Conservation (phyloP, 768 basidiomycete genomes). For the Suillus discolor region DNA sequence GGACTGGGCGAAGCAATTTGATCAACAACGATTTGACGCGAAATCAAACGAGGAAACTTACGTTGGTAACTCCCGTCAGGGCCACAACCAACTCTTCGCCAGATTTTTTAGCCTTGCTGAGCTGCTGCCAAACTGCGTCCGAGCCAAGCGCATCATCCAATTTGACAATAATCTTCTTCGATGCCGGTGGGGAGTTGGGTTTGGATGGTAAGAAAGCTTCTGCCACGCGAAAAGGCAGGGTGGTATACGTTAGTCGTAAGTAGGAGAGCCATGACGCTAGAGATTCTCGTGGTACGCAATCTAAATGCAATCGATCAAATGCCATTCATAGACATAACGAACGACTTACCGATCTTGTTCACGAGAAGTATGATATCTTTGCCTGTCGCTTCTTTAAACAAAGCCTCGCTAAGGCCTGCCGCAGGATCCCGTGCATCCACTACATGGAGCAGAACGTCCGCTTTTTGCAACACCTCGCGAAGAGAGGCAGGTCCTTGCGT, state of each 20-base stretch:
- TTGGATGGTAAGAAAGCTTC: constrained; percentile 60
- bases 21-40: background rate
- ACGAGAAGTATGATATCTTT: constrained; percentile 65
- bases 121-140: constrained; percentile 49
- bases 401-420: constrained; percentile 69
- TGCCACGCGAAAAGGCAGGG: constrained; percentile 73
- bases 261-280: constrained; percentile 67
- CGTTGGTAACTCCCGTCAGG: constrained; percentile 67
- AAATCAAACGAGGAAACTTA: constrained; percentile 37
- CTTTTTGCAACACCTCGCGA: constrained; percentile 60
- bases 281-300: constrained; percentile 80
- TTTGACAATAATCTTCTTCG: constrained; percentile 38
- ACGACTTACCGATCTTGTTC: constrained; percentile 81
- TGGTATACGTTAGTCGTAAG: constrained; percentile 61
- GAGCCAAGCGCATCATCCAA: constrained; percentile 64
- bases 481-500: constrained; percentile 30
- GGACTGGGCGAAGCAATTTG: constrained; percentile 42
- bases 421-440: constrained; percentile 86
- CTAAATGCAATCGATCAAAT: constrained; percentile 38
- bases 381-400: constrained; percentile 42
- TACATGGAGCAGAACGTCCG: constrained; percentile 80
- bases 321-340: background rate
- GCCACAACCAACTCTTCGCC: constrained; percentile 63
- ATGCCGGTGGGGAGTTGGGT: constrained; percentile 30
- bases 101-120: constrained; percentile 46